These are phyloP conservation scores for Bremia lactucae DNA, from an alignment of 352 stramenopile species.

Conservation along the genomic window DNA sequence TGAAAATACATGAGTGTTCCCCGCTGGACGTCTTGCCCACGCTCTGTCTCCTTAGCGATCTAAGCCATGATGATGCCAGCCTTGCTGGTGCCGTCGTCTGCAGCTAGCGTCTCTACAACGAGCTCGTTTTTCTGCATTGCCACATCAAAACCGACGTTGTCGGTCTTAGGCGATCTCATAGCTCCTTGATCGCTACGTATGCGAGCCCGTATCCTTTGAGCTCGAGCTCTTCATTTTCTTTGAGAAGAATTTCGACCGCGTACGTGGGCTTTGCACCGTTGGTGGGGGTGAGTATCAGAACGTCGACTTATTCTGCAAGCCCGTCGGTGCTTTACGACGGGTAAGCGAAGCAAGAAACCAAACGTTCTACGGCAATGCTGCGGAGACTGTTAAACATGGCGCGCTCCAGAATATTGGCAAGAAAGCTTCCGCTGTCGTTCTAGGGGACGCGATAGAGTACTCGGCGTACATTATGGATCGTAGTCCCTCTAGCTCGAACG, in stretches of 20 bases:
- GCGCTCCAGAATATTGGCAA: neutral
- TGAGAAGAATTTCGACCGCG: neutral
- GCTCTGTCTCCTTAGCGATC: no score
- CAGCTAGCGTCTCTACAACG: no score
- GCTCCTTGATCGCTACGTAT: constrained; percentile 4
- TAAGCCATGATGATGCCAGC: no score
- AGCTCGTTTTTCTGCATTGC: no score
- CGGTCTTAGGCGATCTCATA: constrained; percentile 10
- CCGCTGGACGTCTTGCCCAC: no score
- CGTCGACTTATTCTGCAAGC: neutral
- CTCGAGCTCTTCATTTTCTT: neutral
- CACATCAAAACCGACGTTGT: neutral
- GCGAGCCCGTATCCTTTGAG: constrained; percentile 3
- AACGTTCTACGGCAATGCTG: neutral
- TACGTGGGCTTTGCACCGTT: neutral
- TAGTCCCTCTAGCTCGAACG: neutral
- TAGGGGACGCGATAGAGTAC: neutral
- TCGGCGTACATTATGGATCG: neutral
- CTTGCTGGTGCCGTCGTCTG: no score
- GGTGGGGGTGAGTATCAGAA: neutral
- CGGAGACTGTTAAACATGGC: neutral
- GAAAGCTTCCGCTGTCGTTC: neutral
- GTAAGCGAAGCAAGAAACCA: constrained; percentile 12
- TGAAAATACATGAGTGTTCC: no score
- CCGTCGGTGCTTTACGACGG: neutral